Base-by-base conservation (phyloP, 345 rosid genomes). In the Noccaea bulbosa region DNA sequence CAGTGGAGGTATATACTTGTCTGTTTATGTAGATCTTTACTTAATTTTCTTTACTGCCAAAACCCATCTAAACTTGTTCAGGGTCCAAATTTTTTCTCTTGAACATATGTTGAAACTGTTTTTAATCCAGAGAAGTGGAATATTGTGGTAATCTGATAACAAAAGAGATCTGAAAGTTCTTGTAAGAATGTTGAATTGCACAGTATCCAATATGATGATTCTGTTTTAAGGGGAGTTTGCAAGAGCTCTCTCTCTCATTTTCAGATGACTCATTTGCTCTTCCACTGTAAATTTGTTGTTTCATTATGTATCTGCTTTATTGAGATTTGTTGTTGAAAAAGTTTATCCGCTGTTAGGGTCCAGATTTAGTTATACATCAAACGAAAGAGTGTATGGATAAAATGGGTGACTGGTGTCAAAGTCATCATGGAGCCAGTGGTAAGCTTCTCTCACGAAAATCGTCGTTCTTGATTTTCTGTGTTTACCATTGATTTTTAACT, bases 371-470 rank as follows among this genome's bases (percentile, higher is more conserved):
- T 71, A 79, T 94, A 71, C 88, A 89, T 83, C 99, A 94, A 75
- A 79, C 82, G 12, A 78, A 81, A 69, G 90, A 86, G 45, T 91
- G 96, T 62, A 33, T 94, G 68, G 89, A 88, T 72, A 67, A 75
- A 69, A 91, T 91, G 96, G 88, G 87, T 54, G 97, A 94, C 33
- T 89, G 99, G 99, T 94, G 97, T 77, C 90, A 83, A 81, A 76
- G 50, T 62, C 97, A 91, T 82, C 99, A 91, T 56, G 88, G 79
- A 24, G 90, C 85, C 65, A 94, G 97, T 76, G 97, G 99, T 93
- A 82, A 77, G 83, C 62, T 63, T 56, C 43, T 64, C 27, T 57
- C 22, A 7, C 17, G 5, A 30, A 39, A 17, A 14, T 67, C 7
- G 1, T 14, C 2, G 1, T 40, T 53, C 38, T 51, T 20, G 10